phyloP scores from a whole-genome alignment of 352 stramenopile genomes.

The Globisporangium canariense region DNA sequence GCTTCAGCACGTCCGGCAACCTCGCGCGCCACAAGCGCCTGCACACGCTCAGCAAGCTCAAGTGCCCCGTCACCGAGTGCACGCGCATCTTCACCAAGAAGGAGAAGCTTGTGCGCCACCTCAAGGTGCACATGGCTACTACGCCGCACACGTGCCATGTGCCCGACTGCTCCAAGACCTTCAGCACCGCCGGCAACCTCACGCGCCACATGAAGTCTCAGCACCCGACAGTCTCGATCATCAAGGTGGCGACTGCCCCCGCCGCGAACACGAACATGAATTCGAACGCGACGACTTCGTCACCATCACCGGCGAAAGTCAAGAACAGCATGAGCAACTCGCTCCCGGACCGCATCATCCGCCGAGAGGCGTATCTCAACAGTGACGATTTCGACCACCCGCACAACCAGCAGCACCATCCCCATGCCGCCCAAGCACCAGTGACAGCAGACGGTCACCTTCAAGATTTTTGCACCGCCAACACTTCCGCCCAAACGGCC shows the following conservation, averaged over 20 bases:
- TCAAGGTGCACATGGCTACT: slow-evolving; percentile 46
- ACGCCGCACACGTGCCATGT: slow-evolving; percentile 53
- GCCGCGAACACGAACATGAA: too few relatives aligned
- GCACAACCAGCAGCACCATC: not conserved
- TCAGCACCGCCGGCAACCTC: slow-evolving; percentile 66
- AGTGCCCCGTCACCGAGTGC: slow-evolving; percentile 40
- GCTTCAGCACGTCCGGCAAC: slow-evolving; percentile 75
- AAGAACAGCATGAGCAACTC: not conserved
- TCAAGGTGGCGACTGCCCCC: not conserved
- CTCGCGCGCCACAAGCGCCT: slow-evolving; percentile 61
- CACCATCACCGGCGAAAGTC: not conserved
- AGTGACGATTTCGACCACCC: not conserved
- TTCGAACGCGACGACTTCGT: too few relatives aligned
- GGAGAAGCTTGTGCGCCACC: slow-evolving; percentile 46
- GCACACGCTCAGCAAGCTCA: slow-evolving; percentile 48
- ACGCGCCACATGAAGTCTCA: slow-evolving; percentile 67
- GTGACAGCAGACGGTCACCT: too few relatives aligned
- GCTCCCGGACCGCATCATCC: slow-evolving; percentile 8
- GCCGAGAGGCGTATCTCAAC: not conserved
- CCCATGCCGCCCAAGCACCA: too few relatives aligned
- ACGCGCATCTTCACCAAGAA: slow-evolving; percentile 46
- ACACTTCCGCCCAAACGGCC: too few relatives aligned
- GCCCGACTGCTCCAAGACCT: slow-evolving; percentile 52
- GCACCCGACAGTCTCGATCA: slow-evolving; percentile 26
- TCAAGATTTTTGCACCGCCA: too few relatives aligned